These are phyloP conservation scores for Fusarium verrucosum DNA, from an alignment of 2,329 filamentous ascomycete genomes.

Conservation along the genomic window DNA sequence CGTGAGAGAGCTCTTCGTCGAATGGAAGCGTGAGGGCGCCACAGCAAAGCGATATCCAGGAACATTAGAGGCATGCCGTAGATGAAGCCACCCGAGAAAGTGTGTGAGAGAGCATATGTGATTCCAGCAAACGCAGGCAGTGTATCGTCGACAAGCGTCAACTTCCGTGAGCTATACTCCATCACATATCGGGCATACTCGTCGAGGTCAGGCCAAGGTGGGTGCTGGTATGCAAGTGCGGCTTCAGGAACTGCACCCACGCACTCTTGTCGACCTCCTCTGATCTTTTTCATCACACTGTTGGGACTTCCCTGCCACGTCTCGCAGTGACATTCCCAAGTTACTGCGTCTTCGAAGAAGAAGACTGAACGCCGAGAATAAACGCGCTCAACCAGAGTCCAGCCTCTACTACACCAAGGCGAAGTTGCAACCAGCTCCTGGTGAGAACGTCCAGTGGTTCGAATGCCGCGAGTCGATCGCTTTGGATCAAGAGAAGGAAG, in stretches of 20 bases:
- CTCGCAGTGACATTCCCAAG: conserved; percentile 59
- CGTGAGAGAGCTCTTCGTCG: conserved; percentile 51
- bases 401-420: conserved; percentile 53
- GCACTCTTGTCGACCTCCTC: conserved; percentile 48
- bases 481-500: conserved; percentile 51
- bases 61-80: conserved; percentile 60
- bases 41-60: conserved; percentile 56
- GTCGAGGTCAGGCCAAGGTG: conserved; percentile 58
- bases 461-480: conserved; percentile 42
- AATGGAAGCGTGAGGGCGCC: conserved; percentile 56
- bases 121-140: conserved; percentile 55
- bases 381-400: conserved; percentile 56
- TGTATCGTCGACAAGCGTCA: conserved; percentile 55
- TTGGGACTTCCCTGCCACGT: conserved; percentile 51
- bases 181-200: conserved; percentile 56
- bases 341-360: conserved; percentile 55
- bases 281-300: conserved; percentile 46
- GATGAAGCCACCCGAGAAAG: conserved; percentile 55
- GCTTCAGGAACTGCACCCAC: conserved; percentile 46
- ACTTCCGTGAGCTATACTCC: conserved; percentile 54
- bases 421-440: conserved; percentile 53
- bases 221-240: conserved; percentile 52
- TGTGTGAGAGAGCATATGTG: conserved; percentile 53
- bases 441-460: conserved; percentile 46
- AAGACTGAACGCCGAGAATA: conserved; percentile 56